Percentiles rank a stretch among this genome's conserved stretches.
Evolutionary conservation across 2,329 filamentous ascomycete genomes (phyloP).

Genomic region (Hypoxylon sp.): DNA sequence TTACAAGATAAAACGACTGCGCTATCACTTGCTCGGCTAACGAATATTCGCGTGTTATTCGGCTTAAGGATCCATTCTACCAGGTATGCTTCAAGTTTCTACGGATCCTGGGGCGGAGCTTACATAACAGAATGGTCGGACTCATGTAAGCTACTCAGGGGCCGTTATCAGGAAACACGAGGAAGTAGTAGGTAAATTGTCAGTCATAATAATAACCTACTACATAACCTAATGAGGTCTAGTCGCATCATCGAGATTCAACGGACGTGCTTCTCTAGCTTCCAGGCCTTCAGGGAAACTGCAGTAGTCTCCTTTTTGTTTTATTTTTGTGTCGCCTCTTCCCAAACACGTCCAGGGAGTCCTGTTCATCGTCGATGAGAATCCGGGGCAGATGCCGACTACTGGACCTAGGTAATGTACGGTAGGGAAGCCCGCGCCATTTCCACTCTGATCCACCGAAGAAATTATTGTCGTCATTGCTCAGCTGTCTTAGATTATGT

Average conservation of each 20-base stretch:
- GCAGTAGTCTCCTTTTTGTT: background rate
- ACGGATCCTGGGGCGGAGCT: background rate
- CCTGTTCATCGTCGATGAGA: slow-evolving; percentile 22
- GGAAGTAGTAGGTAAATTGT: slow-evolving; percentile 7
- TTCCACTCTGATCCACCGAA: slow-evolving; percentile 23
- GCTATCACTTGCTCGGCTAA: slow-evolving; percentile 1
- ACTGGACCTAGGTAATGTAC: too few species aligned
- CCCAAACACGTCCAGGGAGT: slow-evolving; percentile 16
- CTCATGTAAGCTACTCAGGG: slow-evolving; percentile 13
- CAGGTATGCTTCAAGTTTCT: background rate
- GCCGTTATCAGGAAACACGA: slow-evolving; percentile 8
- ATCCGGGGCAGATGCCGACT: slow-evolving; percentile 15
- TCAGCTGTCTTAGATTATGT: background rate
- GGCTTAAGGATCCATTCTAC: slow-evolving; percentile 15
- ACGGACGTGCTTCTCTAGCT: slow-evolving; percentile 1
- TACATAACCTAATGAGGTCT: background rate
- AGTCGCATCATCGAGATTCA: slow-evolving; percentile 20
- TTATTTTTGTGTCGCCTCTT: background rate
- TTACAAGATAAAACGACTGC: background rate
- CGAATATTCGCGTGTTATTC: slow-evolving; percentile 15
- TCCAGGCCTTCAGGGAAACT: slow-evolving; percentile 9
- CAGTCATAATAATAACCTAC: slow-evolving; percentile 13
- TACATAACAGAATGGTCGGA: slow-evolving; percentile 14
- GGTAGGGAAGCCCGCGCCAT: slow-evolving; percentile 18
- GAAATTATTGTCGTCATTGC: slow-evolving; percentile 28